These are phyloP conservation scores for Hirsutella thompsonii DNA, from an alignment of 2,329 filamentous ascomycete species.

Conservation along the genomic window DNA sequence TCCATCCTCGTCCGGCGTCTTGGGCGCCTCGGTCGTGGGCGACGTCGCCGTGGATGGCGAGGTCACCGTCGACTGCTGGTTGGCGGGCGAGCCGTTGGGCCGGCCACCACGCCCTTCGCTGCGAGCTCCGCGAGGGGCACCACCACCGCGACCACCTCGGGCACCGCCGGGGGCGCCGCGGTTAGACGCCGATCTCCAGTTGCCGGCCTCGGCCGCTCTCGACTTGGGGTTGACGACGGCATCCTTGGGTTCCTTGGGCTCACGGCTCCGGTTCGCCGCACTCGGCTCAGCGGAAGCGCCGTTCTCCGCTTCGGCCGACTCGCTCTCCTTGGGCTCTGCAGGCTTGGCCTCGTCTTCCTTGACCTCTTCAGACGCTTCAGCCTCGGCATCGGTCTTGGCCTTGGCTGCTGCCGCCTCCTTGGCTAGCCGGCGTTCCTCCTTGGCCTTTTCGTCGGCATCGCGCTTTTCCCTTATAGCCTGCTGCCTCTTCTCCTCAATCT, in stretches of 20 bases:
- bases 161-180: slow-evolving; percentile 28
- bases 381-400: slow-evolving; percentile 23
- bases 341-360: slow-evolving; percentile 14
- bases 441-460: slow-evolving; percentile 75
- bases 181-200: slow-evolving; percentile 43
- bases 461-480: slow-evolving; percentile 67
- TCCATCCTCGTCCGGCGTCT: slow-evolving; percentile 43
- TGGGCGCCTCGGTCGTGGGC: slow-evolving; percentile 16
- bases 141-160: slow-evolving; percentile 26
- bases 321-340: slow-evolving; percentile 16
- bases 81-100: slow-evolving; percentile 31
- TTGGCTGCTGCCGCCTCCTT: slow-evolving; percentile 43
- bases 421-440: slow-evolving; percentile 55
- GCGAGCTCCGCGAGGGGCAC: slow-evolving; percentile 25
- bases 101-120: slow-evolving; percentile 33
- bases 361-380: slow-evolving; percentile 16
- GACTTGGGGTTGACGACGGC: slow-evolving; percentile 34
- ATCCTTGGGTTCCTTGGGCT: slow-evolving; percentile 30
- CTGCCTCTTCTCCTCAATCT: slow-evolving; percentile 80
- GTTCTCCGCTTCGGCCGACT: slow-evolving; percentile 11
- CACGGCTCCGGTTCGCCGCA: slow-evolving; percentile 22
- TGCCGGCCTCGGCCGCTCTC: slow-evolving; percentile 43
- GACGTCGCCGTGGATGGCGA: slow-evolving; percentile 12
- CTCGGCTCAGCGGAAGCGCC: slow-evolving; percentile 34
- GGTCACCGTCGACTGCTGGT: slow-evolving; percentile 15